Evolutionary conservation across 805 yeast genomes (phyloP).

Genomic region (Myxozyma neotropica): DNA sequence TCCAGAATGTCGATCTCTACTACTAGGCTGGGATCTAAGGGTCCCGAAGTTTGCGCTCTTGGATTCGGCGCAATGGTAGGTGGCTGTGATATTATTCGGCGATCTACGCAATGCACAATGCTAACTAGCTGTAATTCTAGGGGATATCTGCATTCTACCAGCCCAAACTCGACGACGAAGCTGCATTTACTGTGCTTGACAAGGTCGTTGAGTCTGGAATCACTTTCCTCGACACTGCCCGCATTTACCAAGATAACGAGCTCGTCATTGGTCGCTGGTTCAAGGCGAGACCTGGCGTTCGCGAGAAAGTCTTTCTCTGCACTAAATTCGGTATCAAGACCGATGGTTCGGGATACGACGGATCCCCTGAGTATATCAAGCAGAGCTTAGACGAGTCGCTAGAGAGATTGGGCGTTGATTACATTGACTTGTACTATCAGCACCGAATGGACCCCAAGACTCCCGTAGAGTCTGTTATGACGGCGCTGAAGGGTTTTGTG

Average conservation of each 20-base stretch:
- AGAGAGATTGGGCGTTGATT: constrained; percentile 26
- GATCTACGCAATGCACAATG: too few relatives aligned
- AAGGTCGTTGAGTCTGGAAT: constrained; percentile 53
- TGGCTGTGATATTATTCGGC: constrained; percentile 37
- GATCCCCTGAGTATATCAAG: constrained; percentile 28
- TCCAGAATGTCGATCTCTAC: constrained; percentile 15
- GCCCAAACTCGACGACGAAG: constrained; percentile 45
- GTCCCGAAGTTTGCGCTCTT: constrained; percentile 23
- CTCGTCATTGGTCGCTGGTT: constrained; percentile 57
- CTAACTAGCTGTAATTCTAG: background rate
- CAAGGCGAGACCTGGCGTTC: constrained; percentile 10
- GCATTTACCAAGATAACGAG: constrained; percentile 66
- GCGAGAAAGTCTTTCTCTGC: constrained; percentile 52
- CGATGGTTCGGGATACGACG: constrained; percentile 40
- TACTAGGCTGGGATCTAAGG: constrained; percentile 18
- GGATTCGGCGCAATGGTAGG: constrained; percentile 30
- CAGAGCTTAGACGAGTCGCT: constrained; percentile 24
- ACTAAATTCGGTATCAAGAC: constrained; percentile 59
- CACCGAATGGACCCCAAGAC: constrained; percentile 67
- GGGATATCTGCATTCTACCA: constrained; percentile 31
- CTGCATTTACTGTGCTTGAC: constrained; percentile 55
- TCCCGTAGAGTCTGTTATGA: constrained; percentile 62
- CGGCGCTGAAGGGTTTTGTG: constrained; percentile 58
- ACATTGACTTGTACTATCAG: constrained; percentile 63
- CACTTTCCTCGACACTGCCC: constrained; percentile 65